Evolutionary conservation across 495 filamentous ascomycete genomes (phyloP), one percentile per base, ranked within the genome.

Genomic region (Penicillium antarcticum): DNA sequence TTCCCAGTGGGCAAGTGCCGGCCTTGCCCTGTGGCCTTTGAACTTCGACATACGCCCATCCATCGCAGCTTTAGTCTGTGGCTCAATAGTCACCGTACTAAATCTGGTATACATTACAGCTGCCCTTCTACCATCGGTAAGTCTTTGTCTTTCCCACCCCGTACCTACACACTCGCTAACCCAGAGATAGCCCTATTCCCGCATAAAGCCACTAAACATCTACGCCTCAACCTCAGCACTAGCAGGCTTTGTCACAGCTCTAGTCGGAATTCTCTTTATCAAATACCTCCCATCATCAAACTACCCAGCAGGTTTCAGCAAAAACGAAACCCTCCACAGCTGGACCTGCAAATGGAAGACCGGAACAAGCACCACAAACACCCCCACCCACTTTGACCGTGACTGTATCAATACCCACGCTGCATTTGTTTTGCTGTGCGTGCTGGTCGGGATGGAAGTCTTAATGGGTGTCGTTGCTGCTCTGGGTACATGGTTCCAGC

Each of bases 281-380:
- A 70, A 76, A 26, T 69, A 74, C 50, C 67, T 67, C 8, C 71
- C 74, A 0, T 69, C 67, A 7, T 68, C 75, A 14, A 57, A 61
- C 1, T 66, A 68, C 35, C 68, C 71, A 11, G 65, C 40, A 16
- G 68, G 65, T 21, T 74, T 73, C 49, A 66, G 55, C 50, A 35
- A 57, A 1, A 65, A 67, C 16, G 77, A 79, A 47, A 80, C 75
- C 9, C 62, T 80, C 13, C 64, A 74, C 21, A 75, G 69, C 42
- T 80, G 78, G 78, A 78, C 77, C 5, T 80, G 78, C 62, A 79
- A 77, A 54, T 79, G 75, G 73, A 67, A 71, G 26, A 38, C 35
- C 1, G 42, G 43, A 3, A 57, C 46, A 9, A 48, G 46, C 9
- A 39, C 26, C 16, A 46, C 49, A 4, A 47, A 51, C 6, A 52